Base-by-base conservation (phyloP, 1,284 basidiomycete species). In the Leccinum subrobustum region DNA sequence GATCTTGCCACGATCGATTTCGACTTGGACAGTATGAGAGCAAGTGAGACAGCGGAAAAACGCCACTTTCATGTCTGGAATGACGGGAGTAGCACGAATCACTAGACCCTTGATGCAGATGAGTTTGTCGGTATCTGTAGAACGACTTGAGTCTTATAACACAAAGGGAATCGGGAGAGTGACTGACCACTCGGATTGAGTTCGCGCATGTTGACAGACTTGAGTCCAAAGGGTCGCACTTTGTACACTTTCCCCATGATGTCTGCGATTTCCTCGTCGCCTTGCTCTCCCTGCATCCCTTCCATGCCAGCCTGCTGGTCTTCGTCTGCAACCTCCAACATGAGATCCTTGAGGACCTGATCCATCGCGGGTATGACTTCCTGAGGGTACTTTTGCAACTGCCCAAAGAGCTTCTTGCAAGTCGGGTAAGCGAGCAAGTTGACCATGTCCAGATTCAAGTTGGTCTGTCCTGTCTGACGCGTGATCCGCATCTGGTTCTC, bases 1-100 rank as follows among this genome's bases (percentile, higher is more conserved):
- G 68, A 99, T 98, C 74, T 94, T 92, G 44, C 96, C 96, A 11
- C 96, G 89, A 75, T 98, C 95, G 60, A 99, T 97, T 71, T 97
- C 95, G 64, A 93, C 93, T 72, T 94, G 91, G 6, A 95, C 87
- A 5, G 96, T 97, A 76, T 99, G 96, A 61, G 91, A 91, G 75
- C 97, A 99, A 44, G 90, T 91, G n/a, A 94, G 80, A 78, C 96
- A 99, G 53, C 96, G 92, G 87, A 99, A 99, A 81, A 99, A 99
- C 33, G 96, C 96, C 70, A 87, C 84, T 77, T 95, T 95, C 97
- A 99, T 99, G 76, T 99, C 96, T 2, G 97, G 96, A 60, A 99
- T 98, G 70, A 99, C 91, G 4, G 96, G 94, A 0, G 96, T 98
- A 0, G 95, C 93, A 47, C 97, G 92, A 67, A 99, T 99, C 66